These are phyloP conservation scores for Trichoderma virens DNA, from an alignment of 495 filamentous ascomycete genomes.

Conservation along the genomic window DNA sequence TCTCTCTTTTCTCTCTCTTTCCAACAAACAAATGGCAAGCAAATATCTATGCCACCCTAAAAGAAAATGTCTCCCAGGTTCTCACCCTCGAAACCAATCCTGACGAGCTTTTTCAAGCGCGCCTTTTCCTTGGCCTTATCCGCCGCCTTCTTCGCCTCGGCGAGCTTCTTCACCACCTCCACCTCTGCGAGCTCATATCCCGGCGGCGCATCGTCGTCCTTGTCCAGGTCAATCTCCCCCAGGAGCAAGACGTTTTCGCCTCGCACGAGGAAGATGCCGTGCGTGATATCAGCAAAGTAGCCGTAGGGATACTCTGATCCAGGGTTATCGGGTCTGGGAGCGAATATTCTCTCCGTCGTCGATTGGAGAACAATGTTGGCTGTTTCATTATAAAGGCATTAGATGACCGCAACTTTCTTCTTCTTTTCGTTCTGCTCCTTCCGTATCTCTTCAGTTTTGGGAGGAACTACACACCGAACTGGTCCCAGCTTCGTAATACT, in stretches of 20 bases:
- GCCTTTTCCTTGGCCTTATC: slow-evolving; percentile 66
- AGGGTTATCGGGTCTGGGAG: slow-evolving; percentile 24
- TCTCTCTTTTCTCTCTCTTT: not conserved
- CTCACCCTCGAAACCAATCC: slow-evolving; percentile 83
- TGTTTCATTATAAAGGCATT: slow-evolving; percentile 24
- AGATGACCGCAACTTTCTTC: slow-evolving; percentile 10
- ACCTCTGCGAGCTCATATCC: slow-evolving; percentile 58
- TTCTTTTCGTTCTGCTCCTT: too few relatives aligned
- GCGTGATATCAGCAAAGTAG: slow-evolving; percentile 71
- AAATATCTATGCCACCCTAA: slow-evolving; percentile 19
- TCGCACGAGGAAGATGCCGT: slow-evolving; percentile 80
- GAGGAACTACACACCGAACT: slow-evolving; percentile 65
- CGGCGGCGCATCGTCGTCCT: slow-evolving; percentile 77
- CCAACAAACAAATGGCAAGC: not conserved
- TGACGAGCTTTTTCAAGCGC: slow-evolving; percentile 57
- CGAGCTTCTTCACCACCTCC: slow-evolving; percentile 61
- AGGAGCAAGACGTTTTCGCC: slow-evolving; percentile 90
- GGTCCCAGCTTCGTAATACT: slow-evolving; percentile 92
- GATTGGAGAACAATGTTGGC: slow-evolving; percentile 92
- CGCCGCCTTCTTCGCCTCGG: slow-evolving; percentile 58
- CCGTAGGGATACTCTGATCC: slow-evolving; percentile 21
- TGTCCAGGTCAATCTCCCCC: slow-evolving; percentile 93
- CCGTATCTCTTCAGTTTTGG: too few relatives aligned
- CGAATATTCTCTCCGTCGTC: slow-evolving; percentile 79
- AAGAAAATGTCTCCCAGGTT: slow-evolving; percentile 67